phyloP scores from a whole-genome alignment of 345 rosid genomes.

The Garcia nutans region DNA sequence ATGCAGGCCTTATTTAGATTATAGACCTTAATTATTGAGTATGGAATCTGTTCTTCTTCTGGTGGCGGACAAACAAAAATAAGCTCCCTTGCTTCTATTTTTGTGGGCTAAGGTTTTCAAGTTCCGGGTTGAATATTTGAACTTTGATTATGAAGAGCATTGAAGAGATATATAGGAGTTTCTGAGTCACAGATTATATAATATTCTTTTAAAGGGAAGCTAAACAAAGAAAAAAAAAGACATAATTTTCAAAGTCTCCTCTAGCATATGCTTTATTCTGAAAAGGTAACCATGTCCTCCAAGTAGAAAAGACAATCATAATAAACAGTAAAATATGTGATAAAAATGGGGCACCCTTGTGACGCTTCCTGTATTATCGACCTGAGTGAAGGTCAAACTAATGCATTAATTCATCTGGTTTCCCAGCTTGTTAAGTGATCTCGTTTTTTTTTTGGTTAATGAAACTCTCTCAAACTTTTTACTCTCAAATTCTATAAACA shows the following conservation, averaged over 20 bases:
- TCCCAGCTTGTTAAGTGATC: too few relatives aligned
- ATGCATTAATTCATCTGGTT: too few relatives aligned
- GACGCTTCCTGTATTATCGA: background rate
- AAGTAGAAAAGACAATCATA: background rate
- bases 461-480: too few relatives aligned
- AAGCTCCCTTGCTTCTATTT: background rate
- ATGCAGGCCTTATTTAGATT: background rate
- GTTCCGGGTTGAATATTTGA: background rate
- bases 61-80: slow-evolving; percentile 30
- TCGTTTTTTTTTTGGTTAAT: too few relatives aligned
- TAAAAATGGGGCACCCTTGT: background rate
- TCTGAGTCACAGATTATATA: background rate
- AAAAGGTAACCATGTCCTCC: background rate
- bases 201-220: background rate
- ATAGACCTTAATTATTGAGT: slow-evolving; percentile 15
- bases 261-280: slow-evolving; percentile 5
- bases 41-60: slow-evolving; percentile 26
- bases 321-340: background rate
- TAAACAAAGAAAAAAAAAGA: too few relatives aligned
- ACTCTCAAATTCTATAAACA: too few relatives aligned
- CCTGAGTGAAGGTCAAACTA: too few relatives aligned
- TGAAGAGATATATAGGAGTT: background rate
- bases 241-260: background rate
- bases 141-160: background rate
- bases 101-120: slow-evolving; percentile 8